Conservation (phyloP, 345 rosid species). For the Brassica napus region Da-Ae NC_063438.1:2694001-2694500, state of each 20-base stretch:
- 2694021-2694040: slow-evolving; percentile 80
- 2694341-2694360: slow-evolving; percentile 24
- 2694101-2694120: slow-evolving; percentile 47
- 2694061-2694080: slow-evolving; percentile 90
- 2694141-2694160: slow-evolving; percentile 56
- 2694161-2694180: slow-evolving; percentile 33
- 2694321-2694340: slow-evolving; percentile 17
- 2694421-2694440: not conserved
- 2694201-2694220: slow-evolving; percentile 40
- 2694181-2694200: slow-evolving; percentile 46
- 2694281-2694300: slow-evolving; percentile 12
- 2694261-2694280: slow-evolving; percentile 28
- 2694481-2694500: not conserved
- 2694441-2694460: not conserved
- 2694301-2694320: slow-evolving; percentile 35
- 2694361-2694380: slow-evolving; percentile 13
- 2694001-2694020: slow-evolving; percentile 85
- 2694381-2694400: not conserved
- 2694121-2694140: slow-evolving; percentile 78
- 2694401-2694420: slow-evolving; percentile 7
- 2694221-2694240: slow-evolving; percentile 61
- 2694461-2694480: not conserved
- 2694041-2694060: slow-evolving; percentile 96
- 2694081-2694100: slow-evolving; percentile 63
- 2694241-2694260: slow-evolving; percentile 21